phyloP scores from a whole-genome alignment of 257 asterid species.

The Ligustrum vulgare region DNA sequence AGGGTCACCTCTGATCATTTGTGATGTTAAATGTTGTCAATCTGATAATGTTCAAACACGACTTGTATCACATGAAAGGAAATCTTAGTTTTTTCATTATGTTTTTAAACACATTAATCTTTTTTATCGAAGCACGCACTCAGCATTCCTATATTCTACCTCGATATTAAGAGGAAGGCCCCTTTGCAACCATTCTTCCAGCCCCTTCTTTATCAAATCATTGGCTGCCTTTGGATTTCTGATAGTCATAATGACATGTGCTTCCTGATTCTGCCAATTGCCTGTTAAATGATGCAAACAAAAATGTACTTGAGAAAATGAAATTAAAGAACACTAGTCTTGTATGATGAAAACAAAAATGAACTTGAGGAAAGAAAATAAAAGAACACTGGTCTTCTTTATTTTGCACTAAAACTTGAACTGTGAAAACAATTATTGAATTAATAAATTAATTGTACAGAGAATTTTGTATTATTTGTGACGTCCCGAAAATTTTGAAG shows the following conservation, averaged over 20 bases:
- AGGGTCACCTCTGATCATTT: no score
- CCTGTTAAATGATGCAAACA: conserved; percentile 33
- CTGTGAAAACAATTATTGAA: background rate
- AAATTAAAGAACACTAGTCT: background rate
- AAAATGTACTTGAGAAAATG: conserved; percentile 12
- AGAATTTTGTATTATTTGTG: no score
- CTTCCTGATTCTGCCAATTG: conserved; percentile 93
- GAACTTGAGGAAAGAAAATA: no score
- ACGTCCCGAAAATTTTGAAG: no score
- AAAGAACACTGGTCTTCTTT: background rate
- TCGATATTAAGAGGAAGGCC: conserved; percentile 89
- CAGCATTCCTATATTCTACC: conserved; percentile 39
- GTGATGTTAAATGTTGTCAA: no score
- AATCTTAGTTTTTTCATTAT: no score
- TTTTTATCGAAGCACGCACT: no score
- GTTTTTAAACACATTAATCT: background rate
- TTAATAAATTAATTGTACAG: no score
- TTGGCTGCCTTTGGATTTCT: conserved; percentile 72
- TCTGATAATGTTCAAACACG: no score
- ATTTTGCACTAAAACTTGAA: background rate
- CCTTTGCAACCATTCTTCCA: conserved; percentile 69
- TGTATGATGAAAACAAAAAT: no score
- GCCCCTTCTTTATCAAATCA: conserved; percentile 77
- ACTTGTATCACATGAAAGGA: background rate
- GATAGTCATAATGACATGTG: conserved; percentile 93